phyloP scores from a whole-genome alignment of 2,329 filamentous ascomycete species.

The Cladosporium colombiae region DNA sequence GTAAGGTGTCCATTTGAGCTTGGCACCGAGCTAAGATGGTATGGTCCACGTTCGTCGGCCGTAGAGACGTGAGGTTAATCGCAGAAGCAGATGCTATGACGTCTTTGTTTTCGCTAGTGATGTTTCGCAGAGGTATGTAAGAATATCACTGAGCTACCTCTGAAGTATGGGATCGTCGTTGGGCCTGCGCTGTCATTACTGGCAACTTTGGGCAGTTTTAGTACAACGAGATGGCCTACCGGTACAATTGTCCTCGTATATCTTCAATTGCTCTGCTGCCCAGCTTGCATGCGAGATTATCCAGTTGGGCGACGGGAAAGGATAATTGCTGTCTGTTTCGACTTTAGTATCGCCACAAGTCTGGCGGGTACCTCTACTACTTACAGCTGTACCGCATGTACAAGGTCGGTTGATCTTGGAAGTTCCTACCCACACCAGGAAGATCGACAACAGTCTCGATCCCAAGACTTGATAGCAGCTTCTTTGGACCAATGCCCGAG shows the following conservation, averaged over 20 bases:
- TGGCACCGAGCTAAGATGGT: constrained; percentile 32
- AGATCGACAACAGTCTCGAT: constrained; percentile 52
- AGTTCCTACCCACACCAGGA: constrained; percentile 56
- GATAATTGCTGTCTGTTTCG: constrained; percentile 10
- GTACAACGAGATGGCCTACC: not conserved
- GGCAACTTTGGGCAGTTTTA: not conserved
- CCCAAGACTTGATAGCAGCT: constrained; percentile 49
- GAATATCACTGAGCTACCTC: constrained; percentile 26
- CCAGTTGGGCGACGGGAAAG: constrained; percentile 20
- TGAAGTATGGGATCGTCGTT: constrained; percentile 27
- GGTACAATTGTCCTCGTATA: constrained; percentile 32
- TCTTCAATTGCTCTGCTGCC: constrained; percentile 43
- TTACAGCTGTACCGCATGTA: constrained; percentile 21
- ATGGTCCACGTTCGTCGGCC: constrained; percentile 23
- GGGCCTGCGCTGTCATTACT: constrained; percentile 29
- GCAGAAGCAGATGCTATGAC: constrained; percentile 25
- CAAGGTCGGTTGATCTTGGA: constrained; percentile 42
- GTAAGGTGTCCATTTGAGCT: constrained; percentile 32
- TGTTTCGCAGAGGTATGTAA: constrained; percentile 25
- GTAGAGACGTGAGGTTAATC: constrained; percentile 20
- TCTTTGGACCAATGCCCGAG: constrained; percentile 58
- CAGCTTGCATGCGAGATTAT: constrained; percentile 28
- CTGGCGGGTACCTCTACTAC: not conserved
- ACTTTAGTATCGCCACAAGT: not conserved
- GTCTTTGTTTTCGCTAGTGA: constrained; percentile 27